Base-by-base conservation (phyloP, 2,329 filamentous ascomycete species). In the Colletotrichum sp. region DNA sequence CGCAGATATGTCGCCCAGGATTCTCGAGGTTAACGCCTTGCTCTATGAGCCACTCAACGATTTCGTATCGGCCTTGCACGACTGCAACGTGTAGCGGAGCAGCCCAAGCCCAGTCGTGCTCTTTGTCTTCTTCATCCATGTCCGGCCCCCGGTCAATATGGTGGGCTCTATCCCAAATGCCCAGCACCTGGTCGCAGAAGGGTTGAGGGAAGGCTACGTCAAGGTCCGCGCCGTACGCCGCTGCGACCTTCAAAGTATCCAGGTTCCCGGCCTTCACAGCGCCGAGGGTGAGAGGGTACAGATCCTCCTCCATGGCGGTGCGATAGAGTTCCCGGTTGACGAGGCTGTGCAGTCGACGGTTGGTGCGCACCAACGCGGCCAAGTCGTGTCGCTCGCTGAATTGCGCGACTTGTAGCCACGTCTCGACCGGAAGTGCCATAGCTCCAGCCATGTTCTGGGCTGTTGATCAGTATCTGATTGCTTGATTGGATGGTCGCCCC, bases 261-360 rank as follows among this genome's bases (percentile, higher is more conserved):
- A 22, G 2, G 0, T 52, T 52, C 0, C 43, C n/a, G 2, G n/a
- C 3, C 10, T 52, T 8, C 0, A 52, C 43, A 22, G 43, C 43
- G 43, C 43, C 43, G 1, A 52, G 10, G 1, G 43, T 52, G 0
- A 52, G 1, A 52, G 43, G 43, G 43, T 52, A 52, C n/a, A 8
- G 4, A 52, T 22, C 3, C n/a, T 60, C 25, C 27, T 60, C 1
- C 22, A 60, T 60, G 56, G 56, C 3, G 22, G 15, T 60, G 15
- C 16, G 56, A 0, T 60, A 60, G 22, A 28, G 56, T 27, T 60
- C 56, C 25, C 56, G 56, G 1, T 28, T 28, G 25, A 28, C 3
- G 56, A 60, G 22, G 25, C 8, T 28, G 27, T 30, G 9, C 9
- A 60, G 56, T 30, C 25, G 56, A 60, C 56, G 27, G 2, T 60